phyloP scores from a whole-genome alignment of 2,329 filamentous ascomycete species.

The Colletotrichum gigasporum region DNA sequence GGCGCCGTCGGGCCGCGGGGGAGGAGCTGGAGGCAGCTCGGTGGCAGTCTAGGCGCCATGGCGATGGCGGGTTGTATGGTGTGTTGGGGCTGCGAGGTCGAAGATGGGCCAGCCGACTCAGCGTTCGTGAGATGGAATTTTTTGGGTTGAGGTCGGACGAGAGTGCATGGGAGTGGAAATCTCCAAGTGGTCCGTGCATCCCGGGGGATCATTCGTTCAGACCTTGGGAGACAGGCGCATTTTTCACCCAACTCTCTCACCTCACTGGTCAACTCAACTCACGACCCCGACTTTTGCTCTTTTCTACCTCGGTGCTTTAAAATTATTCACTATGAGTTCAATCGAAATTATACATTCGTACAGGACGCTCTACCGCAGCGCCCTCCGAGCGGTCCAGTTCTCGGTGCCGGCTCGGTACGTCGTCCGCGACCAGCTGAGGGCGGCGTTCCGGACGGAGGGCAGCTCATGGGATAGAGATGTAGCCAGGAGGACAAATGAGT shows the following conservation, averaged over 20 bases:
- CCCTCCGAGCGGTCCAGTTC: constrained; percentile 77
- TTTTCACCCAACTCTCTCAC: not conserved
- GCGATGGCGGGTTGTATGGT: not conserved
- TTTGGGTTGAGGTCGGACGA: constrained; percentile 29
- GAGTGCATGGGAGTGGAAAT: constrained; percentile 24
- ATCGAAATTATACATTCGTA: constrained; percentile 70
- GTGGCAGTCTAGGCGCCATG: constrained; percentile 33
- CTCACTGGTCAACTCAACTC: too few species aligned
- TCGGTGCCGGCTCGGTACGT: constrained; percentile 73
- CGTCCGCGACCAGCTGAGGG: constrained; percentile 67
- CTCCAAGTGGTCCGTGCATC: constrained; percentile 23
- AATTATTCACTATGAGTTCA: constrained; percentile 39
- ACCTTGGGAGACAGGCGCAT: not conserved
- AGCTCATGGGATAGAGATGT: constrained; percentile 58
- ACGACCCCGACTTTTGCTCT: too few species aligned
- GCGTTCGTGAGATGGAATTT: constrained; percentile 28
- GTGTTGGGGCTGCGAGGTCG: not conserved
- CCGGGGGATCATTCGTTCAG: constrained; percentile 1
- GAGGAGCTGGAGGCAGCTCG: constrained; percentile 31
- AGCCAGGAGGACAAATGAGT: constrained; percentile 74
- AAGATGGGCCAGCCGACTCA: constrained; percentile 3
- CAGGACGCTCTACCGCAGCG: constrained; percentile 72
- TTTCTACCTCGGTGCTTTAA: too few species aligned
- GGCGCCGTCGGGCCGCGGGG: constrained; percentile 10
- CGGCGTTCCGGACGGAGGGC: constrained; percentile 64